A percentile compares a stretch with the other conserved stretches of the same genome.
phyloP scores from a whole-genome alignment of 2,329 filamentous ascomycete genomes.

The Drechmeria coniospora region DNA sequence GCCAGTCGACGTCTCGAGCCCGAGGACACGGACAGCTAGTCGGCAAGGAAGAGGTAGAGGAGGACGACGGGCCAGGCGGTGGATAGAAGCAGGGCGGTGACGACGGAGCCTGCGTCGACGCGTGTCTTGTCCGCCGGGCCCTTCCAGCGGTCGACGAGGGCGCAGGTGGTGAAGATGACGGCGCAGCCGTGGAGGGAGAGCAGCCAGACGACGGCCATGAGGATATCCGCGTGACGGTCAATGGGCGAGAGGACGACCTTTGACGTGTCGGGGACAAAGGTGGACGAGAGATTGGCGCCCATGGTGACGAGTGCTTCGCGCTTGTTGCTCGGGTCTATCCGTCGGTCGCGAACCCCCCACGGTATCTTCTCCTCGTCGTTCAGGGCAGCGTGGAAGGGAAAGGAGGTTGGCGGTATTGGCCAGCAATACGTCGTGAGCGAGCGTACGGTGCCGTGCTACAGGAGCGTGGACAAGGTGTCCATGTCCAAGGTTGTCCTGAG shows the following conservation, averaged over 20 bases:
- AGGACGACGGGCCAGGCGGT: constrained; percentile 21
- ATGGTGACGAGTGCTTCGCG: too few relatives aligned
- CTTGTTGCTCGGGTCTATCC: too few relatives aligned
- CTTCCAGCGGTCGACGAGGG: constrained; percentile 27
- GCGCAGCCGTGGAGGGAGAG: constrained; percentile 20
- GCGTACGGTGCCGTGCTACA: too few relatives aligned
- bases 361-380: too few relatives aligned
- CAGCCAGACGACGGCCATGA: constrained; percentile 20
- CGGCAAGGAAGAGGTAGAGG: constrained; percentile 14
- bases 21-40: neutral
- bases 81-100: constrained; percentile 18
- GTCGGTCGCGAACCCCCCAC: too few relatives aligned
- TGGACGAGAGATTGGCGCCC: constrained; percentile 25
- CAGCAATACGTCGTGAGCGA: too few relatives aligned
- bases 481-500: too few relatives aligned
- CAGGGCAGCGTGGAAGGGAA: too few relatives aligned
- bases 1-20: too few relatives aligned
- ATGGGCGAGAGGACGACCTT: constrained; percentile 14
- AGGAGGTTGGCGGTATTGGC: too few relatives aligned
- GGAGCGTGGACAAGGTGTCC: too few relatives aligned
- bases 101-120: constrained; percentile 12
- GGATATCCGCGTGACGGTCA: constrained; percentile 16
- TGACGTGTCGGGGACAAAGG: constrained; percentile 21
- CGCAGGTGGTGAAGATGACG: constrained; percentile 26
- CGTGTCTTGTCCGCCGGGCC: constrained; percentile 19